Evolutionary conservation across 495 filamentous ascomycete genomes (phyloP), one percentile per base, ranked within the genome.

Genomic region (Podospora australis): DNA sequence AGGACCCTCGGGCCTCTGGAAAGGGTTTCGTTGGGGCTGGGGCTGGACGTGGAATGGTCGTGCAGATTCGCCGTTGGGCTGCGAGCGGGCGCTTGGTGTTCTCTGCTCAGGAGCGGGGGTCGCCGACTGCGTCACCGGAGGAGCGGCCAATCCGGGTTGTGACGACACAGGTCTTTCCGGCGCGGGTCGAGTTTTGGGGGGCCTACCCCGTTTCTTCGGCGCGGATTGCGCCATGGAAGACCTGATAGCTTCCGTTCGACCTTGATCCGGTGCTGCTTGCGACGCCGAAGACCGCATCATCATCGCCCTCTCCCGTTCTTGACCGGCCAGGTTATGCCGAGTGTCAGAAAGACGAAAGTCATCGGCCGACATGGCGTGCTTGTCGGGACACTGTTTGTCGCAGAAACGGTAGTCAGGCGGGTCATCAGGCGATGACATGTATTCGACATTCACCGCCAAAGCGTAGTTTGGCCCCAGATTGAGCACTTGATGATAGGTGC

Each of bases 401-500:
- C 62, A 65, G 23, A 60, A 65, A 4, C 20, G 38, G 36, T 65
- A 65, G 14, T 56, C 24, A 1, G 43, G 46, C 6, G 62, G 62
- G 23, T 51, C 46, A 19, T 65, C 62, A 1, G 62, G 54, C 6
- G 62, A 65, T 3, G 62, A 65, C 3, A 44, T 29, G 48, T 65
- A 65, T 24, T 65, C 62, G n/a, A 65, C 24, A 34, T 65, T 65
- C 45, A 65, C 56, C 25, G 62, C 62, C n/a, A 65, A 17, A 2
- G 62, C 62, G 39, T 65, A 65, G 38, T 65, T 65, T 6, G 60
- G 57, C 0, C 62, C 62, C 3, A 63, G 52, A 21, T 65, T 65
- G n/a, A 65, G 46, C n/a, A 65, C 62, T 38, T 65, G 62, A 39
- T 65, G 62, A 29, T 65, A 65, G 8, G 62, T 65, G 13, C 59